phyloP scores from a whole-genome alignment of 2,329 filamentous ascomycete genomes.

The Xylariaceae sp. region DNA sequence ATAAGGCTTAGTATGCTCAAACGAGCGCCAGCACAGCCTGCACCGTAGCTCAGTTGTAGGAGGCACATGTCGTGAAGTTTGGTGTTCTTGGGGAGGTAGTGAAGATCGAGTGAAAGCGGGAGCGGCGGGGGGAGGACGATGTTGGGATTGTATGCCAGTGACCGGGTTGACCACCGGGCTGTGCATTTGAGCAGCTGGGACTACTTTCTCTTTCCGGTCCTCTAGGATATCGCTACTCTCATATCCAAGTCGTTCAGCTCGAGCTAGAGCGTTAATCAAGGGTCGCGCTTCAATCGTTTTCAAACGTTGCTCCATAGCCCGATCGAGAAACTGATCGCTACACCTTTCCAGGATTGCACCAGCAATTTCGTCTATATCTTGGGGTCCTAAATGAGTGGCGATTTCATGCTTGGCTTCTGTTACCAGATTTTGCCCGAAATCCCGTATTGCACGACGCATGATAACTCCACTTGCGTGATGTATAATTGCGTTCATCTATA shows the following conservation, averaged over 20 bases:
- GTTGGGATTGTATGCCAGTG: neutral
- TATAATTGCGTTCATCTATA: constrained; percentile 57
- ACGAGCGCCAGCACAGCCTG: constrained; percentile 40
- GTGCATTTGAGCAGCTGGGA: constrained; percentile 36
- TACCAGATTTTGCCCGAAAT: constrained; percentile 56
- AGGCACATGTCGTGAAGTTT: constrained; percentile 34
- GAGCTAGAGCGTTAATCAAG: constrained; percentile 63
- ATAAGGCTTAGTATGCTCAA: constrained; percentile 34
- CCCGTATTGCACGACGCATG: constrained; percentile 48
- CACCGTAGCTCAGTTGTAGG: constrained; percentile 35
- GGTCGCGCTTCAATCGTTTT: constrained; percentile 60
- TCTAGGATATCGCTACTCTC: constrained; percentile 58
- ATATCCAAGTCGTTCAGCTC: constrained; percentile 64
- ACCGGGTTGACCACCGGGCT: constrained; percentile 5
- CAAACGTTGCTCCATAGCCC: constrained; percentile 57
- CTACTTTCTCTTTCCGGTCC: constrained; percentile 49
- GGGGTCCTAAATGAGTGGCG: constrained; percentile 46
- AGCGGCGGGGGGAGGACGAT: neutral
- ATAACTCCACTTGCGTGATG: constrained; percentile 50
- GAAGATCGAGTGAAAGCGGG: neutral
- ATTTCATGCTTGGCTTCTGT: constrained; percentile 50
- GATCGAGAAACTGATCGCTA: constrained; percentile 59
- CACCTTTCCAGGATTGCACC: constrained; percentile 53
- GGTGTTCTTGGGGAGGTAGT: constrained; percentile 15
- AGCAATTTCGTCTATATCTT: constrained; percentile 55